A percentile compares a stretch with the other conserved stretches of the same genome.
Conservation (phyloP, 495 filamentous ascomycete genomes). For the Parachaetomium inaequale region DNA sequence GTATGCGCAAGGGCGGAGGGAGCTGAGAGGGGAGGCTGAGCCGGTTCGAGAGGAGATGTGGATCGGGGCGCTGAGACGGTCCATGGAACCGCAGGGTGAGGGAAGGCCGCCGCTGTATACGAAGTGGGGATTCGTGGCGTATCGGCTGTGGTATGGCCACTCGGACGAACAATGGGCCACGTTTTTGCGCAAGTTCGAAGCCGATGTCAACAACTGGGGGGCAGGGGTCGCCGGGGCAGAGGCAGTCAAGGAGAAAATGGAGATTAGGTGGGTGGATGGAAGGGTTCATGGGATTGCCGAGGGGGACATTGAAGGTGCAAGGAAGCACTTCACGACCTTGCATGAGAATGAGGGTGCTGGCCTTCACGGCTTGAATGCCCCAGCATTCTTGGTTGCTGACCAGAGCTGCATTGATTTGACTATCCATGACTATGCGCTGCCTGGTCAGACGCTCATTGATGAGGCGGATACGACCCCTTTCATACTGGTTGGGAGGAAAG, state of each 20-base stretch:
- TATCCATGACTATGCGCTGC: neutral
- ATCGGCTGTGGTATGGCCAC: constrained; percentile 17
- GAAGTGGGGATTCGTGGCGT: constrained; percentile 22
- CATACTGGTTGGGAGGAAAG: constrained; percentile 3
- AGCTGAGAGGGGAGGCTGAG: constrained; percentile 16
- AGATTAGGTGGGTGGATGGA: constrained; percentile 24
- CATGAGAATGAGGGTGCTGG: neutral
- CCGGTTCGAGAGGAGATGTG: constrained; percentile 11
- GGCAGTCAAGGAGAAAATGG: neutral
- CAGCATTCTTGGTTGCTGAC: constrained; percentile 15
- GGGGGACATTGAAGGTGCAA: constrained; percentile 18
- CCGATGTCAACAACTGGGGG: constrained; percentile 10
- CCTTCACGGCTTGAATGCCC: neutral
- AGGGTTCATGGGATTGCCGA: constrained; percentile 16
- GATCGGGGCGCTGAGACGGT: constrained; percentile 8
- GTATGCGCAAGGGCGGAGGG: constrained; percentile 9
- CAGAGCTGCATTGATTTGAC: constrained; percentile 9
- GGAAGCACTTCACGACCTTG: constrained; percentile 10
- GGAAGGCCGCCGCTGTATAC: neutral
- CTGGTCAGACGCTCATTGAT: constrained; percentile 14
- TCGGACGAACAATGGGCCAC: constrained; percentile 14
- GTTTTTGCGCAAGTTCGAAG: constrained; percentile 14
- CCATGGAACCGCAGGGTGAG: neutral
- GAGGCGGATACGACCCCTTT: constrained; percentile 10
- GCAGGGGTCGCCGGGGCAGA: constrained; percentile 6